A percentile compares a stretch with the other conserved stretches of the same genome.
These are phyloP conservation scores for Dictyostelium purpureum DNA, from an alignment of 78 protist species.

Conservation along the genomic window DNA sequence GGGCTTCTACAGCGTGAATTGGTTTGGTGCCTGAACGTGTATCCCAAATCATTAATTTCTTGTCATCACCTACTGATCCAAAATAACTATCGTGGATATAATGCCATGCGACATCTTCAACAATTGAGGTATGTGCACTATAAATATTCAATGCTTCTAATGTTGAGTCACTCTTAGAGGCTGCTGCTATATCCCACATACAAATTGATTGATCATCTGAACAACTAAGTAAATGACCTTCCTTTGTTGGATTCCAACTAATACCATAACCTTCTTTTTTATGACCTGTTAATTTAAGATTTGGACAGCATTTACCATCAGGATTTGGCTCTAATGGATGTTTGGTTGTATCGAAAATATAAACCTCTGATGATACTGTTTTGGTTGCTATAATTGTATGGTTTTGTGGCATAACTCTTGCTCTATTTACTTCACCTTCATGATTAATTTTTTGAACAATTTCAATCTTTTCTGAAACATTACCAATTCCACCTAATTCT, in stretches of 20 bases:
- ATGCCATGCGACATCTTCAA: constrained; percentile 94
- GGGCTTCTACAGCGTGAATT: constrained; percentile 75
- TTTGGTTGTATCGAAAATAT: constrained; percentile 92
- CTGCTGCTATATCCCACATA: constrained; percentile 91
- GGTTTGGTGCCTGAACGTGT: constrained; percentile 21
- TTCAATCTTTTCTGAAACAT: constrained; percentile 76
- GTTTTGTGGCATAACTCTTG: constrained; percentile 96
- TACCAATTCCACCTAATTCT: constrained; percentile 79
- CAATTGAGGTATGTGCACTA: constrained; percentile 78
- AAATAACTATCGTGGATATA: constrained; percentile 79
- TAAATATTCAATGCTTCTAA: constrained; percentile 39
- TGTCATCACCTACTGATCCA: constrained; percentile 95
- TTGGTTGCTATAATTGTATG: constrained; percentile 96
- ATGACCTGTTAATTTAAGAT: constrained; percentile 90
- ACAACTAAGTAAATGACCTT: constrained; percentile 88
- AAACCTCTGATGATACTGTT: constrained; percentile 90
- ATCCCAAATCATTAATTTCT: constrained; percentile 75
- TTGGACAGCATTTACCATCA: constrained; percentile 80
- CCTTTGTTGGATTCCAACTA: constrained; percentile 88
- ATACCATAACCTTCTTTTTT: constrained; percentile 98
- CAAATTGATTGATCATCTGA: constrained; percentile 94
- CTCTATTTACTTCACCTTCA: constrained; percentile 96
- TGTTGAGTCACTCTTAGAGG: constrained; percentile 29
- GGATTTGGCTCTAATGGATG: constrained; percentile 86
- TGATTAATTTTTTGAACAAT: constrained; percentile 88